Evolutionary conservation across 2,329 filamentous ascomycete genomes (phyloP), one percentile per base, ranked within the genome.

Genomic region (Tolypocladium inflatum): DNA sequence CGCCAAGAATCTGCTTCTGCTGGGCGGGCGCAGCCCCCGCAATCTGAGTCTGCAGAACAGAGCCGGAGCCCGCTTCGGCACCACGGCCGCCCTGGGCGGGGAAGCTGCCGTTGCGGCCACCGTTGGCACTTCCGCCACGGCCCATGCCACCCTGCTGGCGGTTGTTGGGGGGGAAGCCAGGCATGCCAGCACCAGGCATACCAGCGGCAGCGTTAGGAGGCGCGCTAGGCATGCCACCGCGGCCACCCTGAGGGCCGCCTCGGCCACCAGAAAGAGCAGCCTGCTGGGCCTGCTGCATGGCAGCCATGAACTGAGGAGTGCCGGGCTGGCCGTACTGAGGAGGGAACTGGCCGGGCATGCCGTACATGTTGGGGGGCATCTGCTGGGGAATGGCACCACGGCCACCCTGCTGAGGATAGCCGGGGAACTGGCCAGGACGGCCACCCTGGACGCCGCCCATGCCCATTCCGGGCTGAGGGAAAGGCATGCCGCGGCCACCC

Each of bases 1-100:
- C 94, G 74, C 94, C 94, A 57, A 99, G 86, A 76, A 97, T 90
- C 83, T 99, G 94, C 86, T 99, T 99, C 83, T 97, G 94, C 79
- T 96, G 90, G 54, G 82, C 81, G 43, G 88, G 82, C 59, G 78
- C 55, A 30, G 80, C 79, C 41, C 72, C 67, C 61, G 78, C 74
- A 51, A 88, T 78, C 74, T 87, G 84, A 39, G 76, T 68, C 73
- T 86, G 82, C 60, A 87, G 74, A 55, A 82, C 68, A 41, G 73
- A 63, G 37, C 61, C 58, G 55, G 68, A 64, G 60, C 62, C 64
- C 35, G 60, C 65, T 21, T 70, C 71, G 60, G 70, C 69, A 70
- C 74, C 65, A 71, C 82, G 80, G 64, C 75, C 76, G 61, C 73
- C 79, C 68, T 83, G 80, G 63, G 70, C 71, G 60, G 69, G 68